These are phyloP conservation scores for Boechera retrofracta DNA, from an alignment of 345 rosid genomes.

Conservation along the genomic window DNA sequence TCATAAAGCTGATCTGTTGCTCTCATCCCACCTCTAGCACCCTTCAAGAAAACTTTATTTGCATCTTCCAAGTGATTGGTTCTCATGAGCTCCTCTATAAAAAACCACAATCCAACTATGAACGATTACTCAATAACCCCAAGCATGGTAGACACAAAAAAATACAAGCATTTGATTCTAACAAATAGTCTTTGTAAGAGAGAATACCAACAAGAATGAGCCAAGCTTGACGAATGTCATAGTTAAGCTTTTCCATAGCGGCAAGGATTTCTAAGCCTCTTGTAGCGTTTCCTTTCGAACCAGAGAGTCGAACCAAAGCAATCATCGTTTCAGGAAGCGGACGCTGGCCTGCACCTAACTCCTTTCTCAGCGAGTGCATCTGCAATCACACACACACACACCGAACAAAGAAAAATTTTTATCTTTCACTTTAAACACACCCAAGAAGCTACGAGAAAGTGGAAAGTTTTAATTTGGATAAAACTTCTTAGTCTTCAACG, in stretches of 20 bases:
- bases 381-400: conserved; percentile 45
- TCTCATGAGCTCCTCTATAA: conserved; percentile 79
- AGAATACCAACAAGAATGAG: conserved; percentile 79
- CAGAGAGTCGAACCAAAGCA: conserved; percentile 70
- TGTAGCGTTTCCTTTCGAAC: conserved; percentile 70
- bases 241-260: conserved; percentile 82
- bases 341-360: conserved; percentile 74
- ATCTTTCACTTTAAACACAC: neutral
- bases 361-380: conserved; percentile 91
- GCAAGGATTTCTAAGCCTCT: conserved; percentile 80
- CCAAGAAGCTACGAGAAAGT: neutral
- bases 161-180: neutral
- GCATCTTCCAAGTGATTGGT: conserved; percentile 82
- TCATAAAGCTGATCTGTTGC: conserved; percentile 89
- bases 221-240: conserved; percentile 90
- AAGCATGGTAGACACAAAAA: neutral
- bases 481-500: conserved; percentile 8
- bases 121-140: conserved; percentile 13
- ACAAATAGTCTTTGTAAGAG: conserved; percentile 23
- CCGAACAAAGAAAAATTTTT: conserved; percentile 2
- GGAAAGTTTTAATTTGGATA: neutral
- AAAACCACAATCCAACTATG: conserved; percentile 27
- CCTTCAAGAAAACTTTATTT: conserved; percentile 82
- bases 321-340: conserved; percentile 89
- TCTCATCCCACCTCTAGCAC: conserved; percentile 78